Conservation (phyloP, 1,139 yeast genomes). For the Debaryomyces psychrophilus region DNA sequence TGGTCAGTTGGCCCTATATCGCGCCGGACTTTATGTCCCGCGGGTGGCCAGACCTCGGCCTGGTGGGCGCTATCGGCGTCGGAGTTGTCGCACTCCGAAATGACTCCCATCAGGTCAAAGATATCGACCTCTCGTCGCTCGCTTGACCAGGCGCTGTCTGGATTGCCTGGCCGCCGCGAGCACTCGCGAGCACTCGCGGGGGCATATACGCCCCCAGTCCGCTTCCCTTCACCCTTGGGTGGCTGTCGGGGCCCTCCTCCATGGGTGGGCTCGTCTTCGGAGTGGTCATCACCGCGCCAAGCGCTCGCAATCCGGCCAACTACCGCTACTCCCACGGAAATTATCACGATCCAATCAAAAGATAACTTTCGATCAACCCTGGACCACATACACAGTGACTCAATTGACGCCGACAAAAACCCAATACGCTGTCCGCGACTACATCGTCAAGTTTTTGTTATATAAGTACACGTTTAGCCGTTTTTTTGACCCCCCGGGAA, state of each 20-base stretch:
- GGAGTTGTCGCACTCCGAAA: conserved; percentile 1
- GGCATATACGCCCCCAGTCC: too few species aligned
- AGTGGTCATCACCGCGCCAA: conserved; percentile 5
- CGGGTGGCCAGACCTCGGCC: not conserved
- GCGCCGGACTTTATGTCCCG: not conserved
- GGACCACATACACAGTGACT: conserved; percentile 1
- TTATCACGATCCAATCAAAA: conserved; percentile 8
- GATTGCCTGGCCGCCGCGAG: not conserved
- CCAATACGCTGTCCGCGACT: not conserved
- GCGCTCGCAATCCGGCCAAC: conserved; percentile 4
- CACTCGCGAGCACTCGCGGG: too few species aligned
- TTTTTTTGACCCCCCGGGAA: not conserved
- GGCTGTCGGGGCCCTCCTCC: not conserved
- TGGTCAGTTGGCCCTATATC: too few species aligned
- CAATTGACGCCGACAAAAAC: conserved; percentile 2
- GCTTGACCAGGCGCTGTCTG: too few species aligned
- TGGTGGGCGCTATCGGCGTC: conserved; percentile 3
- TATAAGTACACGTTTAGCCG: not conserved
- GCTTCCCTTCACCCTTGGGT: not conserved
- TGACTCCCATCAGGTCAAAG: not conserved
- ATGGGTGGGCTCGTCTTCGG: conserved; percentile 4
- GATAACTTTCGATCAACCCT: conserved; percentile 4
- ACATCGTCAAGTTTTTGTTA: not conserved
- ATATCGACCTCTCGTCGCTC: not conserved
- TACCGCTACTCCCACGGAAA: not conserved